A percentile compares a stretch with the other conserved stretches of the same genome.
These are phyloP conservation scores for Lasiosphaeria ovina DNA, from an alignment of 495 filamentous ascomycete genomes.

Conservation along the genomic window DNA sequence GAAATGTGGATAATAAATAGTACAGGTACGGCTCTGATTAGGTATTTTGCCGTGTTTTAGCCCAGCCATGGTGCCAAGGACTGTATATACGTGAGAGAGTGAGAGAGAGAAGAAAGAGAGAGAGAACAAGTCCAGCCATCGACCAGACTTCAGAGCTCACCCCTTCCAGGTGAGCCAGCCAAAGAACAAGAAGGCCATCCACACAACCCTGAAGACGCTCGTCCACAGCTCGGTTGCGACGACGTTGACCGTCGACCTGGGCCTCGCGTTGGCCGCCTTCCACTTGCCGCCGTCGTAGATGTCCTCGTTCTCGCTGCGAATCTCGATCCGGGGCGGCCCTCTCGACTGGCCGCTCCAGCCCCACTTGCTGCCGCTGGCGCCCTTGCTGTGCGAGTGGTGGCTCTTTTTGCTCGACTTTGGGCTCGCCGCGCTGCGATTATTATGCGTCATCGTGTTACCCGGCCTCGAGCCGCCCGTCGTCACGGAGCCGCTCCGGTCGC, in stretches of 20 bases:
- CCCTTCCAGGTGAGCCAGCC: slow-evolving; percentile 41
- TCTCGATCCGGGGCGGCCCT: slow-evolving; percentile 44
- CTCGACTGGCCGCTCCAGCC: slow-evolving; percentile 38
- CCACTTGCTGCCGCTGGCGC: slow-evolving; percentile 22
- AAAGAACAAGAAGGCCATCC: slow-evolving; percentile 47
- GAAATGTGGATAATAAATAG: no score
- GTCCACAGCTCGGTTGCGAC: slow-evolving; percentile 47
- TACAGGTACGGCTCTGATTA: no score
- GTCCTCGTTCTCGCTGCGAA: slow-evolving; percentile 35
- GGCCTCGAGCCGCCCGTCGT: slow-evolving; percentile 9
- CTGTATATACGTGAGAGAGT: no score
- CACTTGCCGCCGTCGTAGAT: slow-evolving; percentile 34
- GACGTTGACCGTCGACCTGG: slow-evolving; percentile 23
- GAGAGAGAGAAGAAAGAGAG: no score
- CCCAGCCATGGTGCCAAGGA: no score
- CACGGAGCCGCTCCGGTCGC: slow-evolving; percentile 24
- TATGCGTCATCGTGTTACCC: slow-evolving; percentile 14
- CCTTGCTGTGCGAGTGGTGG: slow-evolving; percentile 15
- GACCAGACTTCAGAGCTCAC: slow-evolving; percentile 11
- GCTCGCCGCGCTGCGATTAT: slow-evolving; percentile 9
- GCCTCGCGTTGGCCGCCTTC: slow-evolving; percentile 25
- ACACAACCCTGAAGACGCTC: slow-evolving; percentile 39
- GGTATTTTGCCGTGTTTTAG: no score
- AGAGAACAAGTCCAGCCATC: no score
- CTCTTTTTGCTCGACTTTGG: slow-evolving; percentile 14